These are phyloP conservation scores for Filobasidium uniguttulatum DNA, from an alignment of 1,284 basidiomycete genomes.

Conservation along the genomic window DNA sequence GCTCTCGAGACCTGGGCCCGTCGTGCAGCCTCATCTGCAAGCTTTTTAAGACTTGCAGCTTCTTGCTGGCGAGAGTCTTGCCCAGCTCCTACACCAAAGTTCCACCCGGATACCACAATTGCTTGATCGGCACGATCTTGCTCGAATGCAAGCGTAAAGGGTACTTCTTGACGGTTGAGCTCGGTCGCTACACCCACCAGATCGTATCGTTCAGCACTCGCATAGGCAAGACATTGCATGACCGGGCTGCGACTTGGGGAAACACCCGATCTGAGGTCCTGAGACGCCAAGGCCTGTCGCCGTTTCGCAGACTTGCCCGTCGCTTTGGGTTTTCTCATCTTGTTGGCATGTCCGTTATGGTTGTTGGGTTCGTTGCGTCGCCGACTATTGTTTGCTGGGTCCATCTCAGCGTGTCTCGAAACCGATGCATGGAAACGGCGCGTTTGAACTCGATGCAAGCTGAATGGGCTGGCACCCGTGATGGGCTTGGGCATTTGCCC, in stretches of 20 bases:
- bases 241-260: conserved; percentile 34
- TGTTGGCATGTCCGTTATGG: no score
- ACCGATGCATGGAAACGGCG: no score
- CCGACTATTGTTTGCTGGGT: no score
- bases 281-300: conserved; percentile 34
- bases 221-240: conserved; percentile 36
- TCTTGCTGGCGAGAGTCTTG: not conserved
- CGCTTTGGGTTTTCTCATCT: conserved; percentile 3
- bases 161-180: not conserved
- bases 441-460: no score
- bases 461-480: no score
- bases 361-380: no score
- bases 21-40: not conserved
- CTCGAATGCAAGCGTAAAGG: conserved; percentile 4
- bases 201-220: conserved; percentile 35
- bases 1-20: not conserved
- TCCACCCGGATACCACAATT: conserved; percentile 16
- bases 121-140: conserved; percentile 10
- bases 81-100: not conserved
- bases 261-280: conserved; percentile 30
- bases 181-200: conserved; percentile 23
- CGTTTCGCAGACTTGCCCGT: conserved; percentile 32
- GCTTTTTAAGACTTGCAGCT: not conserved
- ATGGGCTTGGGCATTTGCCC: not conserved
- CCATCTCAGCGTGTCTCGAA: no score